Conservation (phyloP, 2,329 filamentous ascomycete species). For the Talaromyces sp. region DNA sequence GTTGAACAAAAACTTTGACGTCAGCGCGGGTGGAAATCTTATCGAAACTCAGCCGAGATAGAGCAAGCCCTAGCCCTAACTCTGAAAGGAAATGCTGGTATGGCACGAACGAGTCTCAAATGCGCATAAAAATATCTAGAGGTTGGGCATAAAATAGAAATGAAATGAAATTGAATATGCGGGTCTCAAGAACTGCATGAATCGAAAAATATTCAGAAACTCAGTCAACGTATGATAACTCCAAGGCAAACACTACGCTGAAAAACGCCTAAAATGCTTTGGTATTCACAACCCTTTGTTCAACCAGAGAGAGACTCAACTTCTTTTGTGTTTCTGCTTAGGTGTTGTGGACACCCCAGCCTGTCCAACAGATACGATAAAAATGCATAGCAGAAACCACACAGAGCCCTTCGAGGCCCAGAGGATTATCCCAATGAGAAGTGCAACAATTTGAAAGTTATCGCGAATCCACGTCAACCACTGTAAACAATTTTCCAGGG, state of each 20-base stretch:
- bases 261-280: neutral
- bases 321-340: no score
- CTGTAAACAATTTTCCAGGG: neutral
- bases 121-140: neutral
- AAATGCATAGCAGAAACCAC: no score
- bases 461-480: neutral
- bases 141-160: neutral
- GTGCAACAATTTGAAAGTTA: neutral
- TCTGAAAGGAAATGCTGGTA: neutral
- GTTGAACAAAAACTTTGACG: neutral
- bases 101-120: neutral
- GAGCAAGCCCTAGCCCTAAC: neutral
- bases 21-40: neutral
- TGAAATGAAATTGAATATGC: neutral
- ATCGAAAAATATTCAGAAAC: neutral
- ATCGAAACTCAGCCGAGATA: neutral
- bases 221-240: neutral
- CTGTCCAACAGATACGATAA: neutral
- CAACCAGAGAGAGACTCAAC: neutral
- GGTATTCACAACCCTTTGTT: neutral
- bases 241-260: neutral
- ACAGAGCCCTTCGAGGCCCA: neutral
- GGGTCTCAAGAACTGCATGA: neutral
- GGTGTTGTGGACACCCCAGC: neutral
- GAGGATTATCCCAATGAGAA: neutral